Conservation (phyloP, 2,329 filamentous ascomycete genomes). For the Hypoxylon sp. region DNA sequence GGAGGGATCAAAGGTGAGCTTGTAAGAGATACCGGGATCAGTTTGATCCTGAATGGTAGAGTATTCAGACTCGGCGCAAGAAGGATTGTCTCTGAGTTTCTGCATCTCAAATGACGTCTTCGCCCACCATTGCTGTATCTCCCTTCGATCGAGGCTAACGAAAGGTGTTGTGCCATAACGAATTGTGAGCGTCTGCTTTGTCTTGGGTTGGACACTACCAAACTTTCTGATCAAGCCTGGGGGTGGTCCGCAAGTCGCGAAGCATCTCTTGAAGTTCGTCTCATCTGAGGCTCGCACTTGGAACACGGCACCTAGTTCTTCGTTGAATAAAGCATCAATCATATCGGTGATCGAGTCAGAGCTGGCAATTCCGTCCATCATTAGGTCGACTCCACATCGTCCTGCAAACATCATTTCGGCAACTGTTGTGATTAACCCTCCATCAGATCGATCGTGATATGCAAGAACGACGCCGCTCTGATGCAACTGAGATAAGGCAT, state of each 20-base stretch:
- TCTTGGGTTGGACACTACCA: conserved; percentile 76
- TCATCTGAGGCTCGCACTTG: conserved; percentile 90
- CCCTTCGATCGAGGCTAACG: conserved; percentile 76
- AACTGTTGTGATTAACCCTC: conserved; percentile 89
- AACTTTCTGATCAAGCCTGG: conserved; percentile 86
- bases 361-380: conserved; percentile 79
- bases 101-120: conserved; percentile 93
- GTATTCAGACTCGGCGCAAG: conserved; percentile 87
- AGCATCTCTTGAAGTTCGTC: conserved; percentile 87
- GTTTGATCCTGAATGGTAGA: conserved; percentile 78
- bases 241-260: conserved; percentile 89
- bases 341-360: conserved; percentile 73
- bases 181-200: conserved; percentile 77
- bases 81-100: conserved; percentile 86
- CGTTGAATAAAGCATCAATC: conserved; percentile 90
- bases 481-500: conserved; percentile 78
- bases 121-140: conserved; percentile 89
- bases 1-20: conserved; percentile 82
- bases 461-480: conserved; percentile 76
- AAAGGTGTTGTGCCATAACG: conserved; percentile 76
- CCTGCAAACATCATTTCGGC: conserved; percentile 99
- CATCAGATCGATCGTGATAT: conserved; percentile 95
- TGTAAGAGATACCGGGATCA: conserved; percentile 88
- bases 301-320: conserved; percentile 97
- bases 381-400: conserved; percentile 86